These are phyloP conservation scores for Candida jianshihensis DNA, from an alignment of 805 yeast genomes.

Conservation along the genomic window DNA sequence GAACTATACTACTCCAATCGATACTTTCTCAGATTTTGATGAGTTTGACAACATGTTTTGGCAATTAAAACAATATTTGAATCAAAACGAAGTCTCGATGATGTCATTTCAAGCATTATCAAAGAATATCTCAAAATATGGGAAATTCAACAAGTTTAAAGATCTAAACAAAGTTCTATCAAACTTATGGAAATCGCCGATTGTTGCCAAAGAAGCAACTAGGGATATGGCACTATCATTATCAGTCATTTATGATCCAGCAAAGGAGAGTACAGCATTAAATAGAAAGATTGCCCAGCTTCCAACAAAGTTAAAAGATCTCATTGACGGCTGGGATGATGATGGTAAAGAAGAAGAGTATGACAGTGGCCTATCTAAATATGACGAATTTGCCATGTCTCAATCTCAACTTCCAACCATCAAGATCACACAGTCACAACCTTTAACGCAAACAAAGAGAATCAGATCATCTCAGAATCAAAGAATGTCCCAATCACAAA, in stretches of 20 bases:
- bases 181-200: constrained; percentile 7
- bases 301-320: constrained; percentile 3
- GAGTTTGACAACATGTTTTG: constrained; percentile 35
- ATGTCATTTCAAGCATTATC: neutral
- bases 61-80: constrained; percentile 26
- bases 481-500: too few relatives aligned
- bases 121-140: constrained; percentile 1
- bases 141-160: neutral
- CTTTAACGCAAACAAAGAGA: constrained; percentile 4
- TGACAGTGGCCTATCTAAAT: constrained; percentile 2
- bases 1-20: constrained; percentile 20
- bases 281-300: neutral
- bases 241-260: constrained; percentile 7
- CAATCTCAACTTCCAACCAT: constrained; percentile 9
- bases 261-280: constrained; percentile 5
- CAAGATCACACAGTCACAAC: constrained; percentile 16
- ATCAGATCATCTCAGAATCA: too few relatives aligned
- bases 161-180: constrained; percentile 4
- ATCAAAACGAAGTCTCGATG: constrained; percentile 16
- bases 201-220: constrained; percentile 5
- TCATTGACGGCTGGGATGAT: constrained; percentile 16
- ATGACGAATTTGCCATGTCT: constrained; percentile 2
- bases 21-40: constrained; percentile 20
- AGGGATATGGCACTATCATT: constrained; percentile 11
- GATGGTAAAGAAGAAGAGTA: constrained; percentile 10